A percentile compares a stretch with the other conserved stretches of the same genome.
These are phyloP conservation scores for Noccaea bulbosa DNA, from an alignment of 345 rosid species.

Conservation along the genomic window DNA sequence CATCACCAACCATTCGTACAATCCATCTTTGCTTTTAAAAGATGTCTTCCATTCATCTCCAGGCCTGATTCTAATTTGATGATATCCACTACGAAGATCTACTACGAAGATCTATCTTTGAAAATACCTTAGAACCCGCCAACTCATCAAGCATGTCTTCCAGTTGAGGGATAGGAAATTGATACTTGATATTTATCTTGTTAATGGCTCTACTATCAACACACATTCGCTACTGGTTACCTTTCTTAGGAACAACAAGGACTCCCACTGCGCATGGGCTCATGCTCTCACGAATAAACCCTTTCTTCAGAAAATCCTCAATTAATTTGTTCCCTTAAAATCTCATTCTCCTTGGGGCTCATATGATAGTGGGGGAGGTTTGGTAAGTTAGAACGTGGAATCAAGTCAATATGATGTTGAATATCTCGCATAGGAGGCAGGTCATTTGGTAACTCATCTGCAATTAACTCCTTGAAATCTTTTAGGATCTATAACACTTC, in stretches of 20 bases:
- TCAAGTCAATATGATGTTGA: too few relatives aligned
- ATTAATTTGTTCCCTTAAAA: background rate
- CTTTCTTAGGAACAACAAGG: background rate
- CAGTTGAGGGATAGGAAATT: background rate
- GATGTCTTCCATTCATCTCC: background rate
- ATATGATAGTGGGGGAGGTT: too few relatives aligned
- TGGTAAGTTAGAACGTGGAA: too few relatives aligned
- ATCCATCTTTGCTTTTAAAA: background rate
- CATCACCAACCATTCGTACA: background rate
- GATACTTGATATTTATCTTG: background rate
- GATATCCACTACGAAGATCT: too few relatives aligned
- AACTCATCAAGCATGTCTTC: background rate
- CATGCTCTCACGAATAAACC: background rate
- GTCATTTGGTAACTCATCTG: too few relatives aligned
- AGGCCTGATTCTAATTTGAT: background rate
- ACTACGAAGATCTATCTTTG: too few relatives aligned
- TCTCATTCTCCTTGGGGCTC: background rate
- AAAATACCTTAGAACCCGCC: background rate
- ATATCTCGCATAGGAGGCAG: too few relatives aligned
- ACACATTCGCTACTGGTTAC: background rate
- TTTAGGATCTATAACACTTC: too few relatives aligned
- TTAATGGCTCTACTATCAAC: background rate
- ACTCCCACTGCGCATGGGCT: background rate
- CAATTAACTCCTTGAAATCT: too few relatives aligned
- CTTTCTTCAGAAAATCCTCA: background rate